Evolutionary conservation across 2,329 filamentous ascomycete genomes (phyloP), one percentile per base, ranked within the genome.

Genomic region (Ophiognomonia clavigignenti-juglandacearum): DNA sequence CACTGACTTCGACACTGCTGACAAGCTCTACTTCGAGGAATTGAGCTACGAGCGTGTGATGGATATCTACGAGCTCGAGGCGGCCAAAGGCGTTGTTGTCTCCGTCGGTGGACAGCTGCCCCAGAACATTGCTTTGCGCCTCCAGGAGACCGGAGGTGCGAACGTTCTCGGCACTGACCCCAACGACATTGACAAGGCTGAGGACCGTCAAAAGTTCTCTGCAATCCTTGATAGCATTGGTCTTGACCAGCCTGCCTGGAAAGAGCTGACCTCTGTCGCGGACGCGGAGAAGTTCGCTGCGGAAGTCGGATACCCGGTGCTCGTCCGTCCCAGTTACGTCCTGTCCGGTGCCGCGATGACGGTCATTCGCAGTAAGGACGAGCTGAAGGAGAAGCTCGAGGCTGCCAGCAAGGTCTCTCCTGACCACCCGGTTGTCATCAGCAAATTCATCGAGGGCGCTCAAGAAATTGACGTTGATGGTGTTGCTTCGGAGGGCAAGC

Each of bases 321-420:
- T 98, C 42, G 92, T 97, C 55, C 88, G 93, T 52, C 93, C 93
- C 41, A 88, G 82, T 59, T 98, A 98, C 66, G 93, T 98, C 46
- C 83, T 98, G 41, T 97, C 93, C 27, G 93, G 93, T 65, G 93
- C 93, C 57, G 93, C 93, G 62, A 98, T 98, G 93, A 97, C 89
- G 45, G 93, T 97, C 58, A 96, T 98, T 61, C 84, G 82, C 64
- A 88, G 83, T 67, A 79, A 90, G 57, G 83, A 85, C 56, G 91
- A 98, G 63, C 83, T 98, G 48, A 88, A 95, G 73, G 88, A 96
- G 55, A 97, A 97, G 77, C 84, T 98, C 6, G 80, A 89, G 62
- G 92, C 91, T 54, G 93, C 93, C 43, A 85, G 85, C 65, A 84
- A 83, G 48, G 93, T 97, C 53, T 96, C 90, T 14, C 91, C 93